Base-by-base conservation (phyloP, 192 early-diverging fungal species). In the Funneliformis mosseae region DNA sequence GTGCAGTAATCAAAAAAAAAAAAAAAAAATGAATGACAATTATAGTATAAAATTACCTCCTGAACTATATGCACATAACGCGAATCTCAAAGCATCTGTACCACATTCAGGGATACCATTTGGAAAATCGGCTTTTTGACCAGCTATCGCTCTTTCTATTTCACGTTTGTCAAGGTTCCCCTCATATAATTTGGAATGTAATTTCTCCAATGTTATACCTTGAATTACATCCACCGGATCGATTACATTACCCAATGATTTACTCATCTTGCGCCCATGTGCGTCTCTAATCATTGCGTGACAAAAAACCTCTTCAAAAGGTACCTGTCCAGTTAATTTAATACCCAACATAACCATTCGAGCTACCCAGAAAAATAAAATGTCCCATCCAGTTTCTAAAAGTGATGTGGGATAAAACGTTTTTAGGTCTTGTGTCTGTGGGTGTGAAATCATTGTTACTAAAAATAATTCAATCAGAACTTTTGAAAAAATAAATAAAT, bases 341-440 rank as follows among this genome's bases (percentile, higher is more conserved):
- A 96, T 94, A 82, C 96, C 95, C 79, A 99, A 85, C 98, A 99
- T 99, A 55, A 99, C 96, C 98, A 99, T 99, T 77, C 98, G 91
- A 16, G 97, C 97, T 66, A 98, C 97, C 98, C 98, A 99, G 92
- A 97, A 98, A 92, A 98, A 98, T 78, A 99, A 83, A 85, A 99
- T 99, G 87, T 99, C 98, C 93, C 94, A 95, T 14, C 98, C 98
- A 79, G 97, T 99, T 88, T 99, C 98, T 33, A 99, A 88, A 33
- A 99, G 81, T 4, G 91, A 86, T 68, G 95, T 95, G 8, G 98
- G 98, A 84, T 96, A 99, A 88, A 96, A 98, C 64, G 86, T 88
- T 66, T 92, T 80, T 74, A 96, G 86, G 83, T 99, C 97, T 0
- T 86, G 83, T 3, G 96, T 98, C 87, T 92, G 60, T 16, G 23